Percentiles rank a stretch among this genome's conserved stretches.
Conservation (phyloP, 139 green algal species). For the Medakamo hakoo region DNA sequence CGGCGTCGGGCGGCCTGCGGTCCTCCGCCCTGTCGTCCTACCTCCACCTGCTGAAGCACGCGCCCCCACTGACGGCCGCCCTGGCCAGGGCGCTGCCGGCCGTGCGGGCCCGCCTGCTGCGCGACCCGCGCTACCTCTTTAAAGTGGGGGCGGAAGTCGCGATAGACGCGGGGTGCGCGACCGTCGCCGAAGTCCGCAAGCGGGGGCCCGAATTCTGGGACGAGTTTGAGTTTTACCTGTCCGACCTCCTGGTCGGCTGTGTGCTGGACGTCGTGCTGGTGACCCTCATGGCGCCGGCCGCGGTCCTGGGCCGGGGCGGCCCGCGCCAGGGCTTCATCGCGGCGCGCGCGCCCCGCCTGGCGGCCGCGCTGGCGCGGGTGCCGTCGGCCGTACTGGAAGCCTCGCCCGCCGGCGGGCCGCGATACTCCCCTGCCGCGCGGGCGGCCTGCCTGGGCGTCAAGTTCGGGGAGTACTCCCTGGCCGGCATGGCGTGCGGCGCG, state of each 20-base stretch:
- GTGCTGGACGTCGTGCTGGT: conserved; percentile 87
- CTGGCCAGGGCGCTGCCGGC: neutral
- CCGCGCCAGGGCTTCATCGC: neutral
- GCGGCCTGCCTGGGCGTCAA: conserved; percentile 53
- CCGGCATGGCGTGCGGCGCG: conserved; percentile 72
- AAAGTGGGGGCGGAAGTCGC: neutral
- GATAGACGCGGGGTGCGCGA: conserved; percentile 57
- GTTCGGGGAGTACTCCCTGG: conserved; percentile 74
- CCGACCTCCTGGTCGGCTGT: conserved; percentile 73
- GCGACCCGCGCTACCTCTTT: neutral
- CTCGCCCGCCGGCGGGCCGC: conserved; percentile 21
- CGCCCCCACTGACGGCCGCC: neutral
- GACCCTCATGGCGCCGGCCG: conserved; percentile 68
- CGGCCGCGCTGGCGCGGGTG: conserved; percentile 24
- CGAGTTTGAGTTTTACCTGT: conserved; percentile 96
- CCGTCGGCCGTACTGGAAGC: conserved; percentile 61
- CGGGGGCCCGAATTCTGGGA: conserved; percentile 84
- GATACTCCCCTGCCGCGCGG: conserved; percentile 36
- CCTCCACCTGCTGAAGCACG: neutral
- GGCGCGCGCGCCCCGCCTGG: conserved; percentile 12
- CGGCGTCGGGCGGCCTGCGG: neutral
- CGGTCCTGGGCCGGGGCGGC: conserved; percentile 31
- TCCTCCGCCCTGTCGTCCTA: neutral
- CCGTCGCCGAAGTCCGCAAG: conserved; percentile 88
- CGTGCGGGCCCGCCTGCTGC: neutral